These are phyloP conservation scores for Mucor lusitanicus DNA, from an alignment of 371 early-diverging fungal genomes.

Conservation along the genomic window DNA sequence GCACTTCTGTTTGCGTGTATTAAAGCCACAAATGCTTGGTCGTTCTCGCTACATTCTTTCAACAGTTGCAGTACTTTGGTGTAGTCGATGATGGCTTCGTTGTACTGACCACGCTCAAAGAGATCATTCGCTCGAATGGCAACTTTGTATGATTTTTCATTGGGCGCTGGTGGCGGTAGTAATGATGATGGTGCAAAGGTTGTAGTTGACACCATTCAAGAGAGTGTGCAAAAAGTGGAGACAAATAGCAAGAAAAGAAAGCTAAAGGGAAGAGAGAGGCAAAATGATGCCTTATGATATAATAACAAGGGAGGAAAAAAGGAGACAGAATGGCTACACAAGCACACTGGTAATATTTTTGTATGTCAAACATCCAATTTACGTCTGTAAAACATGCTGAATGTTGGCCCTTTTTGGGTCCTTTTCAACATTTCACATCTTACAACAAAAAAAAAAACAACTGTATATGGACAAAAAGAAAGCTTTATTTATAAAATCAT, in stretches of 20 bases:
- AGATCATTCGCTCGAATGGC: conserved; percentile 58
- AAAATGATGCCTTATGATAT: background rate
- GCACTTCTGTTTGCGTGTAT: conserved; percentile 76
- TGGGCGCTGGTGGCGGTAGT: conserved; percentile 40
- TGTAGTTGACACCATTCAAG: conserved; percentile 6
- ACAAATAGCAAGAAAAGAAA: background rate
- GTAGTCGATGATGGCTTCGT: conserved; percentile 64
- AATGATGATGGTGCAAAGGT: background rate
- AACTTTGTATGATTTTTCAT: conserved; percentile 42
- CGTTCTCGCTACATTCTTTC: conserved; percentile 24
- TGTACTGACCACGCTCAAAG: conserved; percentile 56
- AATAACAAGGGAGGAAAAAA: background rate
- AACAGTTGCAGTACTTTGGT: conserved; percentile 58
- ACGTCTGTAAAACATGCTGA: background rate
- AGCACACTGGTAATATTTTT: background rate
- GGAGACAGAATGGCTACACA: background rate
- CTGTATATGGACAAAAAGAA: background rate
- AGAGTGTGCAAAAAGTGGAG: background rate
- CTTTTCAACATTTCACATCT: background rate
- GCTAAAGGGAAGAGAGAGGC: background rate
- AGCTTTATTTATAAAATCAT: background rate
- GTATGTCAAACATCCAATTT: background rate
- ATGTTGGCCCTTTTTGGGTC: background rate
- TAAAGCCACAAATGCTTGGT: conserved; percentile 45
- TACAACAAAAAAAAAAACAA: background rate